phyloP scores from a whole-genome alignment of 768 basidiomycete genomes.

The Psilocybe tampanensis region DNA sequence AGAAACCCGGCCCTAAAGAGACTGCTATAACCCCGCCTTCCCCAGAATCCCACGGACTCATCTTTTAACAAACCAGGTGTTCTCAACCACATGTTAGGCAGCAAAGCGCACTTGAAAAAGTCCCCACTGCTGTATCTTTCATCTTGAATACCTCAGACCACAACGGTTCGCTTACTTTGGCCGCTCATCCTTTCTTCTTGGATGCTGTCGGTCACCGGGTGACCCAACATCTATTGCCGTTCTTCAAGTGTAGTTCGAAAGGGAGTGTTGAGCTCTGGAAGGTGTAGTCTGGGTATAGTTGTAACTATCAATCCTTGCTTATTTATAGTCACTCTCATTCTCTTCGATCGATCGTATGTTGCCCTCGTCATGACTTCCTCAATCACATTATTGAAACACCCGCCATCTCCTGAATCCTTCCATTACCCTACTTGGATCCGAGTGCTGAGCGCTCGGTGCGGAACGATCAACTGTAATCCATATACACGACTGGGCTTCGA shows the following conservation, averaged over 20 bases:
- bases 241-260: too few relatives aligned
- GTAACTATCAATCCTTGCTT: too few relatives aligned
- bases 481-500: too few relatives aligned
- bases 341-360: too few relatives aligned
- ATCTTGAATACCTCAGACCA: constrained; percentile 62
- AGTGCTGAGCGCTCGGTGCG: too few relatives aligned
- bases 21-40: constrained; percentile 12
- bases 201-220: constrained; percentile 67
- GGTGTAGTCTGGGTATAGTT: not conserved
- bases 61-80: constrained; percentile 72
- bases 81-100: constrained; percentile 57
- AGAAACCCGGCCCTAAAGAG: constrained; percentile 49
- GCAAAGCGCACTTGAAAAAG: constrained; percentile 26
- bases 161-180: constrained; percentile 56
- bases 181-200: constrained; percentile 50
- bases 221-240: constrained; percentile 38
- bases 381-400: too few relatives aligned
- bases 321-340: too few relatives aligned
- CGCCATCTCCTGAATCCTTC: not conserved
- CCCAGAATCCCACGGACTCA: constrained; percentile 24
- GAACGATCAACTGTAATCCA: too few relatives aligned
- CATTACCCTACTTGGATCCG: too few relatives aligned
- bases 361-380: too few relatives aligned
- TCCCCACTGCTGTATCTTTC: constrained; percentile 42
- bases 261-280: too few relatives aligned